phyloP scores from a whole-genome alignment of 2,329 filamentous ascomycete species.

The Botrytis pseudocinerea region DNA sequence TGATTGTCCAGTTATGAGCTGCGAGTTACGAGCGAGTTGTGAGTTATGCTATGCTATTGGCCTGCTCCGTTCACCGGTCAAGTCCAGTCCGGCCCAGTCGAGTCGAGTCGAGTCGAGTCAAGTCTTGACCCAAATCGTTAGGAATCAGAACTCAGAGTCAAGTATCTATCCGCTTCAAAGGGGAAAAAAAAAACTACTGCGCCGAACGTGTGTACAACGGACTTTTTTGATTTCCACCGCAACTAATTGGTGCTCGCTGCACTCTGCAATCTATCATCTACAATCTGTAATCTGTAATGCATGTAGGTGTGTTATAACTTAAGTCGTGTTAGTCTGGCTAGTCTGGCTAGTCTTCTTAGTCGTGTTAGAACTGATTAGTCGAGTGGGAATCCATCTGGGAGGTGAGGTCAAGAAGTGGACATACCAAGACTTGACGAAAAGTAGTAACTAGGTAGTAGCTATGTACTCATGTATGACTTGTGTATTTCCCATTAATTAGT shows the following conservation, averaged over 20 bases:
- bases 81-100: neutral
- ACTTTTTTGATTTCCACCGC: neutral
- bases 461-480: conserved; percentile 5
- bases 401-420: conserved; percentile 10
- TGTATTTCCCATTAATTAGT: conserved; percentile 5
- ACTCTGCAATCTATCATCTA: neutral
- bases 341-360: neutral
- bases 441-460: neutral
- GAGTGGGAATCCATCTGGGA: conserved; percentile 2
- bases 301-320: neutral
- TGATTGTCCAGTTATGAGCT: neutral
- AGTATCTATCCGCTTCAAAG: neutral
- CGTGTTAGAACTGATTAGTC: neutral
- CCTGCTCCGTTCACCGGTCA: neutral
- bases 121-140: neutral
- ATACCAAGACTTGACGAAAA: conserved; percentile 6
- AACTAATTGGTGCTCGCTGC: neutral
- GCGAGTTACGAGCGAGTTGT: too few species aligned
- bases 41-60: neutral
- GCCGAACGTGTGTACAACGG: neutral
- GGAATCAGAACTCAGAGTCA: neutral
- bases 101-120: neutral
- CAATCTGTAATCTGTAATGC: conserved; percentile 17
- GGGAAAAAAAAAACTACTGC: neutral
- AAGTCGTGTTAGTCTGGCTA: neutral